Evolutionary conservation across 441 rosid genomes (phyloP).

Genomic region (Jatropha podagrica): DNA sequence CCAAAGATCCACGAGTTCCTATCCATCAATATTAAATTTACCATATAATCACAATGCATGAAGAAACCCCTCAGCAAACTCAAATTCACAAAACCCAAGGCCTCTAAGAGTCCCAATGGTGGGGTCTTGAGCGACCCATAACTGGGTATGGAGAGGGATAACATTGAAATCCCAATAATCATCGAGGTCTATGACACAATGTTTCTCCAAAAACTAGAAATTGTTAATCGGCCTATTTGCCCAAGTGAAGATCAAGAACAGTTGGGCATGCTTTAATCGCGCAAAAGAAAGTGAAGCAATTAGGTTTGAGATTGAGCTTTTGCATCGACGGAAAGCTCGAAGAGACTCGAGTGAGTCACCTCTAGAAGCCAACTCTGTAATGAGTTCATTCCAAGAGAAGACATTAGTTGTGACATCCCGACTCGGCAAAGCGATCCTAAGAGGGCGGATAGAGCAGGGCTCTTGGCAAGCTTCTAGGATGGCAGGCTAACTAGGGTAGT

Average conservation of each 20-base stretch:
- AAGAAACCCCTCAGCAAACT: constrained; percentile 93
- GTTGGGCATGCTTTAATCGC: constrained; percentile 81
- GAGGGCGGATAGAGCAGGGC: too few relatives aligned
- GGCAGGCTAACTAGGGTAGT: too few relatives aligned
- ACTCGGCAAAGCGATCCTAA: too few relatives aligned
- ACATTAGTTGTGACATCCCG: too few relatives aligned
- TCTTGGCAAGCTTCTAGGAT: too few relatives aligned
- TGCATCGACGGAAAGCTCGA: constrained; percentile 81
- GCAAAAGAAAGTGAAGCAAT: constrained; percentile 79
- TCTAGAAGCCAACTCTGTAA: constrained; percentile 72
- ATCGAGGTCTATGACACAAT: constrained; percentile 57
- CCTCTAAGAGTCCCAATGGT: constrained; percentile 79
- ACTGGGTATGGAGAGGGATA: constrained; percentile 68
- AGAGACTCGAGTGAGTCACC: constrained; percentile 76
- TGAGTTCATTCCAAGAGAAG: constrained; percentile 78
- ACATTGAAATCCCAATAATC: constrained; percentile 53
- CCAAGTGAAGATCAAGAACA: constrained; percentile 63
- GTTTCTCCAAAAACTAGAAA: constrained; percentile 66
- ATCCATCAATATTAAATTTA: constrained; percentile 88
- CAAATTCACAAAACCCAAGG: constrained; percentile 97
- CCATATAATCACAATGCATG: constrained; percentile 86
- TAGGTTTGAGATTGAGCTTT: constrained; percentile 62
- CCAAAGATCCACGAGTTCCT: constrained; percentile 60
- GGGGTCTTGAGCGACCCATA: constrained; percentile 81
- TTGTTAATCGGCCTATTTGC: constrained; percentile 79